phyloP scores from a whole-genome alignment of 495 filamentous ascomycete species.

The Neurospora tetrasperma region DNA sequence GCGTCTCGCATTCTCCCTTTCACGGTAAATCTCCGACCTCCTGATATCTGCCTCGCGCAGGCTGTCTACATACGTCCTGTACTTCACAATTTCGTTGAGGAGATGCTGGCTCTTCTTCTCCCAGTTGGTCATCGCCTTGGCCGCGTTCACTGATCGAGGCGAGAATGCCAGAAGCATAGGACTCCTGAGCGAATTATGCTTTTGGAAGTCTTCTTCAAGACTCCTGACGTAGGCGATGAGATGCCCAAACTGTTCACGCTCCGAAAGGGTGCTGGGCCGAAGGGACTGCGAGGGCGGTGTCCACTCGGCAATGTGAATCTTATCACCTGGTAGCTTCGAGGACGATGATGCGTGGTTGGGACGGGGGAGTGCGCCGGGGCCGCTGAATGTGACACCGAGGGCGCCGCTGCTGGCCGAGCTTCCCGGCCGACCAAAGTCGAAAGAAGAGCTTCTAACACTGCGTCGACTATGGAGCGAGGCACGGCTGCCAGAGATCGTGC shows the following conservation, averaged over 20 bases:
- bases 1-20: constrained; percentile 33
- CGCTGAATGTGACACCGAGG: constrained; percentile 31
- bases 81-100: constrained; percentile 92
- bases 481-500: constrained; percentile 7
- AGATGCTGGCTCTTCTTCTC: constrained; percentile 88
- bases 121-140: constrained; percentile 88
- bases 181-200: constrained; percentile 75
- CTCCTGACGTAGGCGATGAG: constrained; percentile 70
- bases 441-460: constrained; percentile 30
- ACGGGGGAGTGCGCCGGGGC: constrained; percentile 23
- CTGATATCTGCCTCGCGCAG: constrained; percentile 39
- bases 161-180: constrained; percentile 87
- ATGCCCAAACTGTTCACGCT: constrained; percentile 69
- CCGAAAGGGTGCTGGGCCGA: constrained; percentile 64
- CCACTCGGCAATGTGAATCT: constrained; percentile 82
- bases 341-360: not conserved
- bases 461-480: constrained; percentile 35
- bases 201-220: constrained; percentile 74
- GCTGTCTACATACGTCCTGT: constrained; percentile 84
- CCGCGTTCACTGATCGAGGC: constrained; percentile 68
- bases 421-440: constrained; percentile 31
- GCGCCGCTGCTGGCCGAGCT: constrained; percentile 59
- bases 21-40: constrained; percentile 37
- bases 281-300: constrained; percentile 84
- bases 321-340: constrained; percentile 69